Evolutionary conservation across 164 flowering plant genomes (phyloP).

Genomic region (Pachysandra terminalis): DNA sequence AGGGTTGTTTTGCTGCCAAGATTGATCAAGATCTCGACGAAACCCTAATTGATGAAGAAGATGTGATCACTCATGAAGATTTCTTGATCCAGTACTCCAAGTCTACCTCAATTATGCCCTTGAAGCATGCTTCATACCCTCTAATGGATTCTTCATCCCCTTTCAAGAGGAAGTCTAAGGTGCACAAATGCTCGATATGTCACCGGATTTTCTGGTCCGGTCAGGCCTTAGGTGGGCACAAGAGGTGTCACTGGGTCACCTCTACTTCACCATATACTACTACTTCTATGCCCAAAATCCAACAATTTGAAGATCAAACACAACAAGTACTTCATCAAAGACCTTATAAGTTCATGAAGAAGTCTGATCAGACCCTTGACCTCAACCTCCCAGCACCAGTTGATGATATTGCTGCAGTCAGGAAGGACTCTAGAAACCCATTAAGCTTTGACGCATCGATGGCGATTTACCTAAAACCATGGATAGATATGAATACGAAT

Average conservation of each 20-base stretch:
- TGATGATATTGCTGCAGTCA: conserved; percentile 15
- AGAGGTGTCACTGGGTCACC: conserved; percentile 95
- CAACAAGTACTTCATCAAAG: conserved; percentile 17
- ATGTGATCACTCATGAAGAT: conserved; percentile 54
- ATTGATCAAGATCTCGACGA: conserved; percentile 51
- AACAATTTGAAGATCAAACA: conserved; percentile 19
- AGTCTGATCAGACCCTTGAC: conserved; percentile 46
- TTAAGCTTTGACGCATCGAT: conserved; percentile 46
- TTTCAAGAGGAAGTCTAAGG: conserved; percentile 60
- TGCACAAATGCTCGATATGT: conserved; percentile 86
- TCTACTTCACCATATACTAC: conserved; percentile 46
- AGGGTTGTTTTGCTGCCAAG: conserved; percentile 84
- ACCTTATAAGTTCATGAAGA: conserved; percentile 19
- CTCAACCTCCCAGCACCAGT: conserved; percentile 70
- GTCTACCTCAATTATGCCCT: conserved; percentile 19
- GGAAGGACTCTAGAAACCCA: conserved; percentile 21
- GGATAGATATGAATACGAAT: conserved; percentile 29
- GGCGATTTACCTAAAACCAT: conserved; percentile 41
- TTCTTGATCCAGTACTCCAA: conserved; percentile 30
- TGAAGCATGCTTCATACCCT: conserved; percentile 19
- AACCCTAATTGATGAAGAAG: conserved; percentile 43
- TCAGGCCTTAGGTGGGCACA: conserved; percentile 94
- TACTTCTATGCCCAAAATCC: conserved; percentile 33
- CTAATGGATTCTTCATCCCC: conserved; percentile 16
- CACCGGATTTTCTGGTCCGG: conserved; percentile 80